Evolutionary conservation across 176 grass and related monocot species (phyloP).

Genomic region (Oryza longistaminata): DNA sequence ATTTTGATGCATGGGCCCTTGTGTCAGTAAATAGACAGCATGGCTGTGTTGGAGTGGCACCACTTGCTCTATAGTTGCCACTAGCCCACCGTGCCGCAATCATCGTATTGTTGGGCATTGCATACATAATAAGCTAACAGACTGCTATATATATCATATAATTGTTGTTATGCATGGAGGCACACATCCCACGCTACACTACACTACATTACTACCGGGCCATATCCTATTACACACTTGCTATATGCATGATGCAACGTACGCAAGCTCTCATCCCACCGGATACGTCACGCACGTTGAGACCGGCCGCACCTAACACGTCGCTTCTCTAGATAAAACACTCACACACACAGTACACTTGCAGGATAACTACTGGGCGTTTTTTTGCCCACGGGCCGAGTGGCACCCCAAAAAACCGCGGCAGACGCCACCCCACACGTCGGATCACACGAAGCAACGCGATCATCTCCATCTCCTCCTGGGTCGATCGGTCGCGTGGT

Average conservation of each 20-base stretch:
- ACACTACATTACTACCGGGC: not conserved
- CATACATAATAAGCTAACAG: not conserved
- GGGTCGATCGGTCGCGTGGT: too few species aligned
- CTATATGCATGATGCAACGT: not conserved
- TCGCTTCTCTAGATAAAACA: constrained; percentile 1
- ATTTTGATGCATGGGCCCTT: not conserved
- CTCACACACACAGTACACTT: not conserved
- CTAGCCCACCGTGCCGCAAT: not conserved
- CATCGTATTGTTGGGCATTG: not conserved
- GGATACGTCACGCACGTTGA: constrained; percentile 31
- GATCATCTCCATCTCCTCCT: not conserved
- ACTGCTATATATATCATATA: not conserved
- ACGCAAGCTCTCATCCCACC: not conserved
- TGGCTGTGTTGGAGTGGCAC: not conserved
- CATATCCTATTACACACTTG: not conserved
- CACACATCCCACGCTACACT: not conserved
- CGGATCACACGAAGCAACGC: not conserved
- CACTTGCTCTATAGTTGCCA: not conserved
- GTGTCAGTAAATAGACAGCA: not conserved
- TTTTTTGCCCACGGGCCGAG: not conserved
- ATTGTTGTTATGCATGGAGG: not conserved
- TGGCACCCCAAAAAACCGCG: not conserved
- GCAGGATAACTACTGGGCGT: not conserved
- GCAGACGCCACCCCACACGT: not conserved
- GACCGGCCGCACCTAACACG: not conserved